Base-by-base conservation (phyloP, 2,329 filamentous ascomycete species). In the Alternaria brassicae region DNA sequence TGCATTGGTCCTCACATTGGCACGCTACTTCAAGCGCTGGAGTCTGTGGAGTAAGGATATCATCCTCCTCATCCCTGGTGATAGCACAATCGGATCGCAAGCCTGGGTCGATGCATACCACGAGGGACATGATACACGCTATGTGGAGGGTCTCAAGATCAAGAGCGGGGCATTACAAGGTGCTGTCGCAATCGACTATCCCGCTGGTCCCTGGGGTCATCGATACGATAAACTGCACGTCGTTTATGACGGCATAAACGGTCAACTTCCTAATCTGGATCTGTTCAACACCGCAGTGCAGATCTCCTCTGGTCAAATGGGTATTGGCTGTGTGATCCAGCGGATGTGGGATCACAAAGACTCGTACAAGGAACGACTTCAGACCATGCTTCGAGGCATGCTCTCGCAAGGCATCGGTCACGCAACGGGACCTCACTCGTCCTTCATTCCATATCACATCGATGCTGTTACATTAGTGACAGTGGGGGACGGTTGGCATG, bases 21-120 rank as follows among this genome's bases (percentile, higher is more conserved):
- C 92, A 27, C 88, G 95, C 66, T 99, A 99, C 79, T 98, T 99
- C 81, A 97, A 96, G 79, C 88, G 90, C 68, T 99, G 95, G 95
- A 97, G 93, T 53, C 84, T 99, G 27, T 99, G 95, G 95, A 97
- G 93, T 59, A 99, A 99, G 79, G 95, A 99, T 77, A 97, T 99
- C 67, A 94, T 99, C 58, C 88, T 99, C 68, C 80, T 99, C 6
- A 85, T 99, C 45, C 89, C 95, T 0, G 89, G 91, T 0, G 95
- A 99, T 78, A 96, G 92, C 77, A 90, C 89, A 59, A 90, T 91
- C 10, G 95, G 94, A 1, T 92, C 93, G 0, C 93, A 98, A 76
- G 95, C 95, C 23, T 99, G 95, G 95, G 92, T 97, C 8, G 93
- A 97, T 73, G 95, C 95, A 1, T 99, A 99, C 77, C 95, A 99